Evolutionary conservation across 78 protist genomes (phyloP), one percentile per base, ranked within the genome.

Genomic region (Reticulomyxa filosa): DNA sequence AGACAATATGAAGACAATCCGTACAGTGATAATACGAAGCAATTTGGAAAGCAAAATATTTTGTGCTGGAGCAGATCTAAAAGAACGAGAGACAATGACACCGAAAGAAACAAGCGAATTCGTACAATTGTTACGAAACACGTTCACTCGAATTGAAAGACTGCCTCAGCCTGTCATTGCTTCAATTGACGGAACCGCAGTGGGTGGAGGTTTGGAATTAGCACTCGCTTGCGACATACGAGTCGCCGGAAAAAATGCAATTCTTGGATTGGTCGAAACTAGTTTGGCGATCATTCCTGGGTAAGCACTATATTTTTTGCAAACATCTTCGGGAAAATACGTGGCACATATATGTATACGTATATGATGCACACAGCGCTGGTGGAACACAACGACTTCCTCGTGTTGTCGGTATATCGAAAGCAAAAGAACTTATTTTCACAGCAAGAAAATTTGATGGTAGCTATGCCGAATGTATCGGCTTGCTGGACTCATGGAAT

Each of bases 381-480:
- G 94, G 90, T 32, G 94, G 94, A 42, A 87, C 94, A 35, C 86
- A 83, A 51, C 71, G 94, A 26, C 72, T 87, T 38, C 87, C 94
- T 37, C 48, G 85, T 25, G 59, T 72, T 17, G 57, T 87, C 51
- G 76, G 79, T 13, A 37, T 39, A 25, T 0, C 8, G 3, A 33
- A 50, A 10, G 87, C 87, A 2, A 82, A 78, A 67, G 88, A 83
- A 38, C 22, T 86, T 36, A 79, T 77, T 3, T 82, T 62, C 50
- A 86, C 92, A 0, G 84, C 82, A 32, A 64, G 51, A 0, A 23
- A 62, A 8, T 7, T 77, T 11, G 53, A 65, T 27, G 62, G 32
- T 6, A 30, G 62, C 36, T 32, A 67, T 5, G 71, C 75, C 25
- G 23, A 67, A 4, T 56, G 62, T 6, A 79, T 76, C 39, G 84